Evolutionary conservation across 108 stramenopile species (phyloP), one percentile per base, ranked within the genome.

Genomic region (Cylindrotheca closterium): DNA sequence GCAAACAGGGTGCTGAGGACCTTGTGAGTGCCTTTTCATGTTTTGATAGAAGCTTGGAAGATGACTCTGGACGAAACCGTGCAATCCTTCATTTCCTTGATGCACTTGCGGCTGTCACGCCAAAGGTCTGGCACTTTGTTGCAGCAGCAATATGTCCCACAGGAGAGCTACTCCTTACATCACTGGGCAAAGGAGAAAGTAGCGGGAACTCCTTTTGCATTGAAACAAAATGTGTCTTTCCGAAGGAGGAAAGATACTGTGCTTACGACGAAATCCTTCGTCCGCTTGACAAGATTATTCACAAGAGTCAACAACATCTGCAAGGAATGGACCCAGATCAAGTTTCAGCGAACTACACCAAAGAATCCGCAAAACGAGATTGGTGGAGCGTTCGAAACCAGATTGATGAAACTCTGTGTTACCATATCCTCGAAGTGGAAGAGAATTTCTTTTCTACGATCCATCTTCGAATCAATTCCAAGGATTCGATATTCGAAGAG

Each of bases 341-440:
- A 28, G 75, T 72, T 34, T 47, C 65, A 8, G 74, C 68, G 51
- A 30, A 78, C 24, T 80, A 60, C 34, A 65, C 73, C 32, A 77
- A 67, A 23, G 79, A 80, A 45, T 65, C 68, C 37, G 49, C 58
- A 3, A 90, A 84, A 65, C 65, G 81, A 32, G 59, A 73, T 47
- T 92, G 93, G 90, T 92, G 91, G 91, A 66, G 79, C 4, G 73
- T 84, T 52, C 70, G 94, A 25, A 67, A 79, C 33, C 55, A 60
- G 22, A 65, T 88, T 30, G 89, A 95, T 47, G 69, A 83, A 5
- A 68, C 74, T 22, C 66, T 95, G 37, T 63, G 63, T 42, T 28
- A 30, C 0, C 61, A 87, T 18, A 30, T 92, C 10, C 57, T 81
- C 46, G 42, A 59, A 15, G 70, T 76, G 0, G 87, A 92, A 65